Evolutionary conservation across 352 stramenopile species (phyloP).

Genomic region (Aphanomyces stellatus): DNA sequence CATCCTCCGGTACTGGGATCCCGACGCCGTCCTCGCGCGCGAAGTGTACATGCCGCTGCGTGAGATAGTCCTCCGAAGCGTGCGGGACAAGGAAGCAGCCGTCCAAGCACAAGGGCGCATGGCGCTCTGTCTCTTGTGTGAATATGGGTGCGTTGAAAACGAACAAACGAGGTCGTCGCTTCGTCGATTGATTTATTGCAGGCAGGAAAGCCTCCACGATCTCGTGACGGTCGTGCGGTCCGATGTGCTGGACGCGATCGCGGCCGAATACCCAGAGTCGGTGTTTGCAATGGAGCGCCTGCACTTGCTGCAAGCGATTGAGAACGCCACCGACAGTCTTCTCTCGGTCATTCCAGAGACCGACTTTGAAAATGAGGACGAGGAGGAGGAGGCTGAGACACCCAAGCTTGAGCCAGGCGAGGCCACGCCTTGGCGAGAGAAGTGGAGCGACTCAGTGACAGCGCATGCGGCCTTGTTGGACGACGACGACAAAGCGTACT

Average conservation of each 20-base stretch:
- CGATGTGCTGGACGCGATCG: neutral
- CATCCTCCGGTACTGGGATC: constrained; percentile 5
- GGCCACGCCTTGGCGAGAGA: too few relatives aligned
- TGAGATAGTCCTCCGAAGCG: neutral
- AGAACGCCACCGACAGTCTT: neutral
- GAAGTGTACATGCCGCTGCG: constrained; percentile 1
- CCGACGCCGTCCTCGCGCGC: neutral
- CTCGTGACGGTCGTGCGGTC: neutral
- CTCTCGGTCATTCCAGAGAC: constrained; percentile 1
- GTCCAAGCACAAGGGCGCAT: constrained; percentile 9
- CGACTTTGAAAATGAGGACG: neutral
- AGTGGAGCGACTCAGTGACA: too few relatives aligned
- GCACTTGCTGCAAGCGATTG: neutral
- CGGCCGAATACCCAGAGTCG: constrained; percentile 11
- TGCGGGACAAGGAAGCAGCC: constrained; percentile 1
- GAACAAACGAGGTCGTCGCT: neutral
- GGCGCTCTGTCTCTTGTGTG: constrained; percentile 16
- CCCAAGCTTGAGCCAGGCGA: too few relatives aligned
- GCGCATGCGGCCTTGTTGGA: too few relatives aligned
- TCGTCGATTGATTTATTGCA: neutral
- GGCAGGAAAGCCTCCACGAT: constrained; percentile 3
- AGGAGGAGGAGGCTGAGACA: neutral
- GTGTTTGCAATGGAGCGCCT: neutral
- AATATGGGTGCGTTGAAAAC: constrained; percentile 4
- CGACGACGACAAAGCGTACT: too few relatives aligned